Evolutionary conservation across 441 rosid genomes (phyloP).

Genomic region (Breynia disticha): DNA sequence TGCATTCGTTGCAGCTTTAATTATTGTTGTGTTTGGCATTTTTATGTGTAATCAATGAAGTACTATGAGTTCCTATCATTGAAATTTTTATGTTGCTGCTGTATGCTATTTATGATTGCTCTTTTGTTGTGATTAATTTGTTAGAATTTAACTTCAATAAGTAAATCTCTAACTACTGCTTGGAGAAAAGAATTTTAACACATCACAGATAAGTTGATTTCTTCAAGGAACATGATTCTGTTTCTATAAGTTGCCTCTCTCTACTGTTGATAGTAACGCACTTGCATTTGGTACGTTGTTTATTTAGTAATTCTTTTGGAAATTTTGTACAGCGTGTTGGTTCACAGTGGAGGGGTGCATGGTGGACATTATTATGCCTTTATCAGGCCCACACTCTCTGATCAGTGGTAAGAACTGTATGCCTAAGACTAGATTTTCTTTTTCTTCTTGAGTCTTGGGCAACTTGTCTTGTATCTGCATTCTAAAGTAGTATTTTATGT

Average conservation of each 20-base stretch:
- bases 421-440: conserved; percentile 3
- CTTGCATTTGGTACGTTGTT: neutral
- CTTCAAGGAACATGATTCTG: no score
- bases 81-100: no score
- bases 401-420: conserved; percentile 52
- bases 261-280: neutral
- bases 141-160: no score
- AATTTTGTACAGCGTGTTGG: conserved; percentile 55
- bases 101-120: neutral
- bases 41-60: no score
- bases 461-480: no score
- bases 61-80: no score
- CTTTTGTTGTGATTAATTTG: neutral
- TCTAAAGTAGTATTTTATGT: no score
- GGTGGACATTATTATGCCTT: conserved; percentile 94
- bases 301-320: neutral
- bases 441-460: neutral
- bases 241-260: no score
- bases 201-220: no score
- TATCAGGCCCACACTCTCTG: conserved; percentile 81
- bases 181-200: neutral
- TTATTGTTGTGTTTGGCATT: no score
- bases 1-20: no score
- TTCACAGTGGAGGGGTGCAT: conserved; percentile 89
- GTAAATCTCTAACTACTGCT: neutral